These are phyloP conservation scores for Coemansia sp. DNA, from an alignment of 192 early-diverging fungal genomes.

Conservation along the genomic window DNA sequence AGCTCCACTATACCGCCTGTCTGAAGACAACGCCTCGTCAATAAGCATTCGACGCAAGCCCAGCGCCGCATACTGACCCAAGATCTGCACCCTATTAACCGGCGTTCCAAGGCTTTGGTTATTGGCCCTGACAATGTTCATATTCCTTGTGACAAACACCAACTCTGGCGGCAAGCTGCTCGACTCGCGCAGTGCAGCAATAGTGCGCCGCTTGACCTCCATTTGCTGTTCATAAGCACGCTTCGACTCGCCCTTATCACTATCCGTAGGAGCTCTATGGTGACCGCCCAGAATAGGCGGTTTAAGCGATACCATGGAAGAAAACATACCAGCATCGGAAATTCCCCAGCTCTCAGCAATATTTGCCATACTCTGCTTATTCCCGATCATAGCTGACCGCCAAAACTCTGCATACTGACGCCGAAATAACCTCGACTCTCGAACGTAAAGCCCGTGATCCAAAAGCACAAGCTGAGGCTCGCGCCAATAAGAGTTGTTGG, in stretches of 20 bases:
- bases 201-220: slow-evolving; percentile 69
- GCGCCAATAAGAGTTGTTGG: slow-evolving; percentile 28
- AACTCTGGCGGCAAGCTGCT: slow-evolving; percentile 80
- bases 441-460: slow-evolving; percentile 92
- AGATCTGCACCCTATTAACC: slow-evolving; percentile 84
- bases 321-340: slow-evolving; percentile 39
- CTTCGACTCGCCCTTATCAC: slow-evolving; percentile 4
- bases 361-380: slow-evolving; percentile 58
- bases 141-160: slow-evolving; percentile 86
- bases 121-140: slow-evolving; percentile 82
- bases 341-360: slow-evolving; percentile 76
- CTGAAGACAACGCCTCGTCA: slow-evolving; percentile 26
- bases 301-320: slow-evolving; percentile 46
- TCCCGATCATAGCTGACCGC: slow-evolving; percentile 76
- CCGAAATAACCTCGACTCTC: slow-evolving; percentile 67
- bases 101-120: slow-evolving; percentile 84
- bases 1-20: slow-evolving; percentile 11
- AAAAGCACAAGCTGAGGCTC: slow-evolving; percentile 74
- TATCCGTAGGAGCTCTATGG: background rate
- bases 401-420: slow-evolving; percentile 82
- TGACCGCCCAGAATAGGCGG: slow-evolving; percentile 18
- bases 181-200: slow-evolving; percentile 69
- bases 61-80: slow-evolving; percentile 73
- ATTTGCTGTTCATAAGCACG: slow-evolving; percentile 73
- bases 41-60: slow-evolving; percentile 55